A percentile compares a stretch with the other conserved stretches of the same genome.
Evolutionary conservation across 257 asterid species (phyloP).

Genomic region (Perilla frutescens): DNA sequence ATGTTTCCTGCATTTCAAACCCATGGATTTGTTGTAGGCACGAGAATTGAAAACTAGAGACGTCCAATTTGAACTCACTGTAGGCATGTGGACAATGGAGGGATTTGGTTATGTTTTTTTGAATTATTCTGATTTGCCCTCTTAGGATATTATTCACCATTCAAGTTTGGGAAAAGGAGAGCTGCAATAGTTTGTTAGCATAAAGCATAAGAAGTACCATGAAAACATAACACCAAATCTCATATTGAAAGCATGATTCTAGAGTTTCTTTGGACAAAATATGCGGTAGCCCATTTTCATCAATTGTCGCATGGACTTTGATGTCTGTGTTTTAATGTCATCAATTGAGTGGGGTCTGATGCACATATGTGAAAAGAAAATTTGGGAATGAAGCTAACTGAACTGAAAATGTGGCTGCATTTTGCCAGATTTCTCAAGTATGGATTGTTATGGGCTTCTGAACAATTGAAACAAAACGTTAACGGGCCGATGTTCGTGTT

Average conservation of each 20-base stretch:
- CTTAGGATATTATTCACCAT: no score
- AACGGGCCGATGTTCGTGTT: background rate
- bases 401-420: background rate
- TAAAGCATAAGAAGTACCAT: background rate
- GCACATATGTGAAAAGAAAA: background rate
- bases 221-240: background rate
- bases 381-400: background rate
- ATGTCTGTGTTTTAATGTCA: no score
- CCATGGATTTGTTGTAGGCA: background rate
- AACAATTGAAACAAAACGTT: background rate
- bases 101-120: constrained; percentile 8
- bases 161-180: constrained; percentile 13
- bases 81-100: background rate
- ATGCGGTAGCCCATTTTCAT: background rate
- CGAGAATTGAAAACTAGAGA: background rate
- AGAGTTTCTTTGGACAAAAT: background rate
- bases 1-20: no score
- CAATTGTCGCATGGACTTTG: background rate
- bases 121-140: constrained; percentile 2
- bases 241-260: background rate
- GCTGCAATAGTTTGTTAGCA: background rate
- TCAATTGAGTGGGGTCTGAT: background rate
- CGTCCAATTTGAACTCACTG: background rate
- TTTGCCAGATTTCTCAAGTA: background rate
- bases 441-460: background rate